Evolutionary conservation across 495 filamentous ascomycete species (phyloP), one percentile per base, ranked within the genome.

Genomic region (Ramalina intermedia): DNA sequence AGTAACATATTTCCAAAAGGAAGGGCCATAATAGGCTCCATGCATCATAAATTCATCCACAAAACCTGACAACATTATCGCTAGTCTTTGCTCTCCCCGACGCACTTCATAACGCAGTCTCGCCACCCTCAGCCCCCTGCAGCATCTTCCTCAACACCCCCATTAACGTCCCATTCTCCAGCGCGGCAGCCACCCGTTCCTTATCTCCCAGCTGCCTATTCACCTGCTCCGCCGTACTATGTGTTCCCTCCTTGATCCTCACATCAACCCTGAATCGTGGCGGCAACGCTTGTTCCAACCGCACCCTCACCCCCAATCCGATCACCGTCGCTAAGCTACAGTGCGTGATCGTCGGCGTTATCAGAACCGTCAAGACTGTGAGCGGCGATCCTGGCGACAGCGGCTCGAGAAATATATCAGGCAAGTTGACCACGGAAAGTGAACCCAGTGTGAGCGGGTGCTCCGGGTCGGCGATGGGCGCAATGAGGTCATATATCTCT

Each of bases 301-400:
- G 75, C 41, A 94, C 89, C 16, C 91, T 76, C 13, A 98, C 86
- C 14, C 91, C 90, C 6, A 98, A 75, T 2, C 93, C 91, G 63
- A 98, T 96, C 45, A 96, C 87, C 1, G 93, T 96, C 9, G 91
- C 93, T 13, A 96, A 75, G 35, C 85, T 90, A 69, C 91, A 98
- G 58, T 96, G 93, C 17, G 88, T 94, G 59, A 96, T 87, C 16
- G 93, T 98, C n/a, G 91, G 91, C 3, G 91, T 98, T 46, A 98
- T 81, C n/a, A 72, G 62, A 7, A 76, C 71, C 4, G 71, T 69
- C n/a, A 57, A 29, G 48, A 72, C 68, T 6, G 71, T 73, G 43
- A 71, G 66, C 16, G 69, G 69, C 1, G 69, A 74, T 14, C 53
- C 56, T 4, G 64, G 63, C 26, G 41, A 52, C 11, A 50, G 46